Evolutionary conservation across 805 yeast genomes (phyloP), one percentile per base, ranked within the genome.

Genomic region (Maudiozyma pseudohumilis): DNA sequence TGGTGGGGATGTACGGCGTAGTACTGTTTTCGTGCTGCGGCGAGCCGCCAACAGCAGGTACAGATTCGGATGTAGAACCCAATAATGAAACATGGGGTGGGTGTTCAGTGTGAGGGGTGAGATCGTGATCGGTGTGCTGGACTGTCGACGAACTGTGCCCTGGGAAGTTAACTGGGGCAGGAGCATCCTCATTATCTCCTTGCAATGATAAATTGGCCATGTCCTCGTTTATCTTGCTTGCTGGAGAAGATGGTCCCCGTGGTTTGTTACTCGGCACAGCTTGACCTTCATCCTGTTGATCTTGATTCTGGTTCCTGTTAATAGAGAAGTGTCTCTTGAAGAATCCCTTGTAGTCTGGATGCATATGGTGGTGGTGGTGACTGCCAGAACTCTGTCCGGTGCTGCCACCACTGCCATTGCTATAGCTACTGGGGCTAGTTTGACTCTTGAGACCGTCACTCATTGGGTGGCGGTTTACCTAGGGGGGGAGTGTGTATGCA

Each of bases 91-190:
- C n/a, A n/a, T n/a, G n/a, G n/a, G n/a, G n/a, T n/a, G 8, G 11
- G 43, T 26, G 12, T 29, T 35, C 34, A n/a, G 42, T 25, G 20
- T 36, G 13, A 26, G 34, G 23, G 10, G 39, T 22, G 10, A 29
- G 16, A 21, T 42, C 43, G 30, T 46, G 46, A 22, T 40, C 44
- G 11, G 52, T 44, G 8, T 46, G 49, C 22, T 45, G 43, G 12
- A 49, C 55, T 15, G 53, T 50, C 6, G 55, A 47, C 11, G 42
- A 34, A 2, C 52, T 39, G 17, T 50, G 54, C 1, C 53, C 53
- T 6, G 52, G 52, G 22, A 46, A 47, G 23, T 41, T 29, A 21
- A 31, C 21, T 10, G 22, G 17, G 9, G 9, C 17, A 20, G 19
- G n/a, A 6, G 12, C 16, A 16, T 24, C 23, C 13, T 26, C 15